phyloP scores from a whole-genome alignment of 2,329 filamentous ascomycete genomes.

The Aureobasidium lini region DNA sequence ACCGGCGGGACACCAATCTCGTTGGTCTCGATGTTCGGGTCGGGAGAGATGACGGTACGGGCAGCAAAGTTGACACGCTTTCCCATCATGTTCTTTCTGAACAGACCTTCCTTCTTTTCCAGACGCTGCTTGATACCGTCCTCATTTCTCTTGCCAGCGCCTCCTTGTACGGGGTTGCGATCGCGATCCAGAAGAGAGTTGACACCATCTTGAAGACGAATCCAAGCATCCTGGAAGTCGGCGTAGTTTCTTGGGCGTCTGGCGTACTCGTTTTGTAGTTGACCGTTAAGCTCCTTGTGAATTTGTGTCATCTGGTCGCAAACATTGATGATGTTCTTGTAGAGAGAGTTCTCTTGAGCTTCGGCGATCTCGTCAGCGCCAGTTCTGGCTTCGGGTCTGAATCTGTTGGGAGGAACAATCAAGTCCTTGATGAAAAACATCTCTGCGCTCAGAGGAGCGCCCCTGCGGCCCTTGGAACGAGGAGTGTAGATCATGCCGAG shows the following conservation, averaged over 20 bases:
- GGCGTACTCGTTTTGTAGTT: conserved; percentile 35
- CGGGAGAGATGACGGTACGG: conserved; percentile 93
- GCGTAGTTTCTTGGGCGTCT: conserved; percentile 56
- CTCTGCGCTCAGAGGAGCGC: conserved; percentile 58
- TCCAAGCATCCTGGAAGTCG: conserved; percentile 74
- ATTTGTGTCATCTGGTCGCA: conserved; percentile 69
- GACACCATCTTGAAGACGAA: conserved; percentile 77
- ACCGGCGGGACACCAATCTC: conserved; percentile 98
- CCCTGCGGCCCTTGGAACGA: conserved; percentile 52
- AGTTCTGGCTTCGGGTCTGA: conserved; percentile 76
- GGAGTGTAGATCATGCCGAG: conserved; percentile 79
- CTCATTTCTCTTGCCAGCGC: conserved; percentile 69
- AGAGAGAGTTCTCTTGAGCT: conserved; percentile 78
- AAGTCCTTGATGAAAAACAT: conserved; percentile 92
- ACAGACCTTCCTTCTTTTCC: conserved; percentile 97
- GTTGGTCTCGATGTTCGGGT: conserved; percentile 97
- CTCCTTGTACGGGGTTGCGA: conserved; percentile 73
- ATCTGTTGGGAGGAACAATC: conserved; percentile 86
- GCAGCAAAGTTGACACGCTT: conserved; percentile 99
- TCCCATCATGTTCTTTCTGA: conserved; percentile 99
- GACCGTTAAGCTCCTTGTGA: conserved; percentile 57
- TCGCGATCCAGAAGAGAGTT: conserved; percentile 90
- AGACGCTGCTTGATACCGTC: conserved; percentile 97
- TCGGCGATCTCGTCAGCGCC: conserved; percentile 78
- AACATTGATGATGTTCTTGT: conserved; percentile 73